A percentile compares a stretch with the other conserved stretches of the same genome.
These are phyloP conservation scores for Skeletonema tropicum DNA, from an alignment of 108 stramenopile genomes.

Conservation along the genomic window DNA sequence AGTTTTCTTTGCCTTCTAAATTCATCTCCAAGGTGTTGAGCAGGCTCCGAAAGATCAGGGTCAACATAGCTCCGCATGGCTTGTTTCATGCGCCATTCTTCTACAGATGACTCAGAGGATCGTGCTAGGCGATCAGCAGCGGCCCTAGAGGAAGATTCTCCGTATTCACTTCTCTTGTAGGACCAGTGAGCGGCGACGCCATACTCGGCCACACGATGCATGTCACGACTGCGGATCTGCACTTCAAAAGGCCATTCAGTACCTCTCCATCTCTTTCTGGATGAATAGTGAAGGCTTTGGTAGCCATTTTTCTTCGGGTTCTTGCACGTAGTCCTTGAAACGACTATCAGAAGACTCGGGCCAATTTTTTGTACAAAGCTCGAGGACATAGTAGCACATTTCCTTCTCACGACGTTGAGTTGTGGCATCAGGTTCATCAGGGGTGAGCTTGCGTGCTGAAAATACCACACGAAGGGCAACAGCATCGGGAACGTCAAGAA, in stretches of 20 bases:
- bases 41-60: conserved; percentile 29
- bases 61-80: conserved; percentile 19
- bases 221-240: conserved; percentile 81
- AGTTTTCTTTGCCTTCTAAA: conserved; percentile 68
- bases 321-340: conserved; percentile 91
- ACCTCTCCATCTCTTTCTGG: conserved; percentile 55
- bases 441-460: conserved; percentile 55
- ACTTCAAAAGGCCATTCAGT: conserved; percentile 79
- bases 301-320: conserved; percentile 92
- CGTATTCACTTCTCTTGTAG: conserved; percentile 65
- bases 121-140: conserved; percentile 20
- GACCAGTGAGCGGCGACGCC: conserved; percentile 88
- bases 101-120: conserved; percentile 63
- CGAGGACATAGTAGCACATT: conserved; percentile 80
- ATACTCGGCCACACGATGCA: conserved; percentile 91
- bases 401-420: conserved; percentile 71
- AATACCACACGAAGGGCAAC: conserved; percentile 81
- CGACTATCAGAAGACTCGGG: conserved; percentile 56
- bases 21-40: conserved; percentile 41
- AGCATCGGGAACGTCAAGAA: conserved; percentile 81
- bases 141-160: conserved; percentile 3
- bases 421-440: conserved; percentile 60
- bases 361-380: conserved; percentile 59
- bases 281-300: conserved; percentile 91
- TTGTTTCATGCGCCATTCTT: conserved; percentile 72